Conservation (phyloP, 2,329 filamentous ascomycete genomes). For the Scleromitrula shiraiana region DNA sequence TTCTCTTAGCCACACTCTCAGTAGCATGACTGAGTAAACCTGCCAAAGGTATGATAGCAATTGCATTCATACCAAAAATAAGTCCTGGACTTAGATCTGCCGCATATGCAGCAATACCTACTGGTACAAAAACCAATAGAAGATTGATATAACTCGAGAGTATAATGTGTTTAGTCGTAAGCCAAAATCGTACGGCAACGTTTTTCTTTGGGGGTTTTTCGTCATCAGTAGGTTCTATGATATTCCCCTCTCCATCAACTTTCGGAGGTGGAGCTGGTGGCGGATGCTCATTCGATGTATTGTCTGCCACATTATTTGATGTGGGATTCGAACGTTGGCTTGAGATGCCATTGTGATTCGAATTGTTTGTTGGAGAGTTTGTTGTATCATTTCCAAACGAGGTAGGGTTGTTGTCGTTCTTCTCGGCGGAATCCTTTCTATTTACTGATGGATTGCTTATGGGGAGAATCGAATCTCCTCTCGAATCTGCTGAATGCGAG, state of each 20-base stretch:
- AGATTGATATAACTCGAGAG: conserved; percentile 72
- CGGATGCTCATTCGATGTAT: conserved; percentile 30
- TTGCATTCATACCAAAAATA: conserved; percentile 65
- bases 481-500: conserved; percentile 33
- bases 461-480: conserved; percentile 30
- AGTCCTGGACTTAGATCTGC: conserved; percentile 48
- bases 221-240: conserved; percentile 37
- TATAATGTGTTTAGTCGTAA: conserved; percentile 47
- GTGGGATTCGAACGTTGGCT: conserved; percentile 24
- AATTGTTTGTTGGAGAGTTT: conserved; percentile 19
- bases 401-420: conserved; percentile 14
- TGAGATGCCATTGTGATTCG: conserved; percentile 20
- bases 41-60: conserved; percentile 68
- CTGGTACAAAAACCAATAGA: conserved; percentile 68
- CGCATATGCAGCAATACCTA: conserved; percentile 61
- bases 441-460: conserved; percentile 29
- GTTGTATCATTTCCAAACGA: conserved; percentile 16
- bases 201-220: conserved; percentile 24
- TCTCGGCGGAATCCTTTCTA: conserved; percentile 16
- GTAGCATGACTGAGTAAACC: conserved; percentile 66
- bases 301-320: conserved; percentile 28
- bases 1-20: conserved; percentile 62
- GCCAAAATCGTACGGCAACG: conserved; percentile 26
- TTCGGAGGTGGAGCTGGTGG: conserved; percentile 40
- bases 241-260: conserved; percentile 47